A percentile compares a stretch with the other conserved stretches of the same genome.
phyloP scores from a whole-genome alignment of 179 eudicot genomes.

The Silene coronaria region DNA sequence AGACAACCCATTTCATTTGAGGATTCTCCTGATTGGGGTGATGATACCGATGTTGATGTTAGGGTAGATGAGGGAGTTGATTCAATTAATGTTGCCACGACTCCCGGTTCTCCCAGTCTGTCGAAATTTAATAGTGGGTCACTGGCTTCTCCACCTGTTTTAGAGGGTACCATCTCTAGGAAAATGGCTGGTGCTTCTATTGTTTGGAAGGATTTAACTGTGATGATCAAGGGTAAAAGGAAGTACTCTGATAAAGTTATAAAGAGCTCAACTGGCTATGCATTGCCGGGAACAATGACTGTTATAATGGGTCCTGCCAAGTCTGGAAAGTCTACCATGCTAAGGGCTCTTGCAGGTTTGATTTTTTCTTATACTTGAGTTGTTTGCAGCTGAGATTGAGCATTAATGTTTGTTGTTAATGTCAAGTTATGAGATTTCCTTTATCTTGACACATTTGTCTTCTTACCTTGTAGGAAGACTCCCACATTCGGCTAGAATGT shows the following conservation, averaged over 20 bases:
- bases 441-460: constrained; percentile 13
- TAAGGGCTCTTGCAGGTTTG: constrained; percentile 93
- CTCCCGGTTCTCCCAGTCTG: constrained; percentile 75
- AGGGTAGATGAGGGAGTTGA: constrained; percentile 71
- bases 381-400: constrained; percentile 16
- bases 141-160: constrained; percentile 62
- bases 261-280: constrained; percentile 92
- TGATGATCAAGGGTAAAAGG: constrained; percentile 76
- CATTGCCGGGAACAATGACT: constrained; percentile 88
- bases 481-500: constrained; percentile 67
- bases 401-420: neutral
- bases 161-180: constrained; percentile 55
- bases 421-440: constrained; percentile 11
- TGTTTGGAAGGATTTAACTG: constrained; percentile 89
- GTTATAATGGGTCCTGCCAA: constrained; percentile 99
- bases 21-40: constrained; percentile 99
- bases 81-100: constrained; percentile 58
- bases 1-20: constrained; percentile 91
- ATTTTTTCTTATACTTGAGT: constrained; percentile 2
- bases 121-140: constrained; percentile 86
- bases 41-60: constrained; percentile 79
- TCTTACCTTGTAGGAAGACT: constrained; percentile 56
- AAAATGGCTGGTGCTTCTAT: constrained; percentile 72
- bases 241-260: constrained; percentile 84
- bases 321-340: constrained; percentile 92